phyloP scores from a whole-genome alignment of 1,284 basidiomycete species.

The Hemileia vastatrix region DNA sequence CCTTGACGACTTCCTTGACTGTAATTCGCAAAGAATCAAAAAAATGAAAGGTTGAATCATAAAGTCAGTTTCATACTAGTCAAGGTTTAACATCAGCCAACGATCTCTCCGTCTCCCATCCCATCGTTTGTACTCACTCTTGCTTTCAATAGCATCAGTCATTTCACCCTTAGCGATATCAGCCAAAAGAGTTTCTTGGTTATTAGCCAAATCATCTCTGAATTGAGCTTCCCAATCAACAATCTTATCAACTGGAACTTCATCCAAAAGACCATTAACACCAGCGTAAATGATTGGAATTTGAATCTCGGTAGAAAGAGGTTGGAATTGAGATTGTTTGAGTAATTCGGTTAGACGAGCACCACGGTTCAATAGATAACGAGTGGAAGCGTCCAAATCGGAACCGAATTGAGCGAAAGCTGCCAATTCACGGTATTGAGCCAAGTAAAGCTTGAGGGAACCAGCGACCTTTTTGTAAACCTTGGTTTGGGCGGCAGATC shows the following conservation, averaged over 20 bases:
- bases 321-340: conserved; percentile 97
- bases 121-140: conserved; percentile 49
- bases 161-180: conserved; percentile 71
- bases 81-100: background rate
- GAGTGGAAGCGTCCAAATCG: conserved; percentile 95
- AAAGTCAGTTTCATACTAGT: background rate
- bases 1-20: too few relatives aligned
- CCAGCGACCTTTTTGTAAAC: conserved; percentile 99
- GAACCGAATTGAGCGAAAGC: conserved; percentile 99
- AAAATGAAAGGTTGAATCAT: background rate
- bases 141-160: conserved; percentile 75
- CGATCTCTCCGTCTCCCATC: background rate
- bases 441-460: conserved; percentile 98
- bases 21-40: too few relatives aligned
- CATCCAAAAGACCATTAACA: conserved; percentile 86
- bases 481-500: conserved; percentile 95
- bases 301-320: conserved; percentile 85
- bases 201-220: conserved; percentile 55
- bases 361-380: conserved; percentile 93
- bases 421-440: conserved; percentile 99
- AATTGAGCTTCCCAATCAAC: conserved; percentile 85
- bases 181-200: conserved; percentile 39
- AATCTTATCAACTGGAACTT: conserved; percentile 86
- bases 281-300: conserved; percentile 98
- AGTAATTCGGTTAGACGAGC: conserved; percentile 95